Base-by-base conservation (phyloP, 306 rosid genomes). In the Ormosia semicastrata region DNA sequence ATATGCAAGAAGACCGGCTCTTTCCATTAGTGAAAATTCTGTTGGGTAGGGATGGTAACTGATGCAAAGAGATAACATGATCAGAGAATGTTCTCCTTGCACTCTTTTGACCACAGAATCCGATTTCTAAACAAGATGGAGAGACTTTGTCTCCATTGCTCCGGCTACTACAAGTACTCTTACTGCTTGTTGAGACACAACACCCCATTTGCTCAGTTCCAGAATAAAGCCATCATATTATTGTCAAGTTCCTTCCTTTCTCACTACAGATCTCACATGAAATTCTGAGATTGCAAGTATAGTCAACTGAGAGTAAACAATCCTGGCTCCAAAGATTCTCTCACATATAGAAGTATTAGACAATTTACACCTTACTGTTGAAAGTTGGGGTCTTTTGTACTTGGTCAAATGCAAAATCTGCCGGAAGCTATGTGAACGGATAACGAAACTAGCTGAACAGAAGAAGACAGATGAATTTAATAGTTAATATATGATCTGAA, bases 1-100 rank as follows among this genome's bases (percentile, higher is more conserved):
- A 96, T 82, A 93, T 84, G 88, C 99, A 95, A 69, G 99, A 90
- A 54, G 92, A 83, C 53, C 79, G 81, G 64, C 95, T 93, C 84
- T 89, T 95, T 54, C 99, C 99, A 50, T 95, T 95, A 32, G 66
- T 36, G 83, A 86, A 89, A 46, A 95, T 85, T 79, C 95, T 82
- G 85, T 92, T 95, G 2, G 97, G 94, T 7, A 94, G 65, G 29
- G 94, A 90, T 18, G 84, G 73, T 53, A 95, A 83, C 73, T 87
- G 88, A 71, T 91, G 88, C 75, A 90, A 70, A 59, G 89, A 78
- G 13, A 82, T 44, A 78, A 86, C 88, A 58, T 85, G 91, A 73
- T 91, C 92, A 14, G 92, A 84, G 75, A 83, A 90, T 14, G 92
- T 89, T 83, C 82, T 87, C 82, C 89, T 88, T 1, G 87, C 75